Evolutionary conservation across 768 basidiomycete species (phyloP).

Genomic region (Hysterangium stoloniferum): DNA sequence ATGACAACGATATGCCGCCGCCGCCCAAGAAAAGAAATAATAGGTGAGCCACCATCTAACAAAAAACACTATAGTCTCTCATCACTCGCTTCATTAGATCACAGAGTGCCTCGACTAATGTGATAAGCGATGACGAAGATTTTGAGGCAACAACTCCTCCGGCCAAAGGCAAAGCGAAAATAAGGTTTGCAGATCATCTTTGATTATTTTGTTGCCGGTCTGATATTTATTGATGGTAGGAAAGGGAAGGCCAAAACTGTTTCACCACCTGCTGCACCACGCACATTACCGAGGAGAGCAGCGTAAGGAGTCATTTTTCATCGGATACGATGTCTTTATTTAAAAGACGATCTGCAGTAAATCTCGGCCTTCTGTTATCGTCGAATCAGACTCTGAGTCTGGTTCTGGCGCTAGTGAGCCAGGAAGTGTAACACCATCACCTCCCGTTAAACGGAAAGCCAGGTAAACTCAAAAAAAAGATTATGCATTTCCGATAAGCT

Average conservation of each 20-base stretch:
- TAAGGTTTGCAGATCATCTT: background rate
- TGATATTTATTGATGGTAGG: background rate
- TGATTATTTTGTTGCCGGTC: background rate
- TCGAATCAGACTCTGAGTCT: background rate
- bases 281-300: constrained; percentile 9
- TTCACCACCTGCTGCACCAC: constrained; percentile 4
- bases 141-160: background rate
- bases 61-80: background rate
- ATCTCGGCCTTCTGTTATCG: constrained; percentile 7
- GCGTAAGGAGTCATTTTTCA: constrained; percentile 1
- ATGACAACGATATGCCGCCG: constrained; percentile 31
- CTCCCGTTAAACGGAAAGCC: constrained; percentile 9
- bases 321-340: background rate
- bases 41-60: constrained; percentile 13
- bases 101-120: constrained; percentile 4
- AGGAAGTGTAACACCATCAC: constrained; percentile 2
- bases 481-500: constrained; percentile 12
- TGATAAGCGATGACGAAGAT: constrained; percentile 6
- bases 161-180: constrained; percentile 4
- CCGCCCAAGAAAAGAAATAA: constrained; percentile 10
- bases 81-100: background rate
- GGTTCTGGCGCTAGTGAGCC: constrained; percentile 3
- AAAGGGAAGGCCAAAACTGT: background rate
- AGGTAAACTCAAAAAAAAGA: background rate
- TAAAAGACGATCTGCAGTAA: constrained; percentile 1